Evolutionary conservation across 202 grass and related monocot genomes (phyloP).

Genomic region (Hordeum pubiflorum): DNA sequence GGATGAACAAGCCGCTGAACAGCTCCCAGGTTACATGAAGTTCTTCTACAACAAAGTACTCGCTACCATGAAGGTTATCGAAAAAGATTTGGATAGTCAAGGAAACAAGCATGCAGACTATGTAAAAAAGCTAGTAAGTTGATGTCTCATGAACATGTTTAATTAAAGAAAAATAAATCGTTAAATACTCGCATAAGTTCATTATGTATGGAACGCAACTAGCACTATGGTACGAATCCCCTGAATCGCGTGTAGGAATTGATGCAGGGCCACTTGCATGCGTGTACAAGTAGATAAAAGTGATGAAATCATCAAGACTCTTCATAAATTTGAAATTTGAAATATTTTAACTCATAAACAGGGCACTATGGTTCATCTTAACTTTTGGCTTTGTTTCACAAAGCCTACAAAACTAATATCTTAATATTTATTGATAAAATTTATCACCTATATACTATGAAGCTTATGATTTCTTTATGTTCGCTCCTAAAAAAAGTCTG

Average conservation of each 20-base stretch:
- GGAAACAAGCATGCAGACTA: not conserved
- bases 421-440: no score
- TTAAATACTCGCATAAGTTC: not conserved
- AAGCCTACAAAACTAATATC: no score
- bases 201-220: not conserved
- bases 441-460: not conserved
- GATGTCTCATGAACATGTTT: not conserved
- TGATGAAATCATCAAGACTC: no score
- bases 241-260: no score
- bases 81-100: conserved; percentile 6
- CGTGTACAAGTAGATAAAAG: no score
- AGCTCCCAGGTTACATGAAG: conserved; percentile 27
- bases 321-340: no score
- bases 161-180: not conserved
- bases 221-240: no score
- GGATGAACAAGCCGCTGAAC: conserved; percentile 18
- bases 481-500: not conserved
- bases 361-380: no score
- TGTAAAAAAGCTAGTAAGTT: conserved; percentile 18
- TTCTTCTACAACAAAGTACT: not conserved
- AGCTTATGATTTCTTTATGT: not conserved
- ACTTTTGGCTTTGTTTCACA: no score
- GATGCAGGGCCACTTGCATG: no score
- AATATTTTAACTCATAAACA: no score
- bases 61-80: not conserved